Conservation (phyloP, 1,139 yeast species). For the Scheffersomyces illinoinensis region DNA sequence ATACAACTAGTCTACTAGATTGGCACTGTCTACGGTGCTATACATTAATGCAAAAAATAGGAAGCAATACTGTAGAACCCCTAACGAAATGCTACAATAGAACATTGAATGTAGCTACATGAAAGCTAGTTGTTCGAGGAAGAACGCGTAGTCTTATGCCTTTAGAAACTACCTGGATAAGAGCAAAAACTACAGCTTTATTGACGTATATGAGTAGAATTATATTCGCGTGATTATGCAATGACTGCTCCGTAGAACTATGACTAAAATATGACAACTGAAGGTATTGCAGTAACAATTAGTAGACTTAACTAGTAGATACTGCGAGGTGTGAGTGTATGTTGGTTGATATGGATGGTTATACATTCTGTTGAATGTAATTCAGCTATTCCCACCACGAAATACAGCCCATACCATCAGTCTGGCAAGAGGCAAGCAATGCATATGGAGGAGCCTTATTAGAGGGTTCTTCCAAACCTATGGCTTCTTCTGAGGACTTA, state of each 20-base stretch:
- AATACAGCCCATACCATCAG: conserved; percentile 94
- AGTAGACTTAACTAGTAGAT: no score
- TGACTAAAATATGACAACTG: no score
- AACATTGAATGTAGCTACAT: no score
- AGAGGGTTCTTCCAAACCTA: conserved; percentile 18
- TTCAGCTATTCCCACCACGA: conserved; percentile 83
- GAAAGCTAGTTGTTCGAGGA: no score
- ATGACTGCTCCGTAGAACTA: no score
- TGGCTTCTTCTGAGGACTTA: conserved; percentile 58
- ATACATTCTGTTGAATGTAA: no score
- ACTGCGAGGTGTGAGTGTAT: not conserved
- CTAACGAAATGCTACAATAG: not conserved
- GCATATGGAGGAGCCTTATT: conserved; percentile 73
- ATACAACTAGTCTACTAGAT: conserved; percentile 55
- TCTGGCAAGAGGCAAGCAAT: conserved; percentile 86
- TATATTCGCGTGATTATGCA: no score
- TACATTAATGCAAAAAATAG: not conserved
- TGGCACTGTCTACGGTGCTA: not conserved
- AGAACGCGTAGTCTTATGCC: no score
- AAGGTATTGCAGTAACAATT: no score
- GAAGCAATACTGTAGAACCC: not conserved
- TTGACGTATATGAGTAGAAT: no score
- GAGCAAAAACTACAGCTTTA: no score
- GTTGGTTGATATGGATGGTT: not conserved
- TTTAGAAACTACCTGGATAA: no score